Evolutionary conservation across 768 basidiomycete genomes (phyloP), one percentile per base, ranked within the genome.

Genomic region (Tylopilus cervinicoccineus): DNA sequence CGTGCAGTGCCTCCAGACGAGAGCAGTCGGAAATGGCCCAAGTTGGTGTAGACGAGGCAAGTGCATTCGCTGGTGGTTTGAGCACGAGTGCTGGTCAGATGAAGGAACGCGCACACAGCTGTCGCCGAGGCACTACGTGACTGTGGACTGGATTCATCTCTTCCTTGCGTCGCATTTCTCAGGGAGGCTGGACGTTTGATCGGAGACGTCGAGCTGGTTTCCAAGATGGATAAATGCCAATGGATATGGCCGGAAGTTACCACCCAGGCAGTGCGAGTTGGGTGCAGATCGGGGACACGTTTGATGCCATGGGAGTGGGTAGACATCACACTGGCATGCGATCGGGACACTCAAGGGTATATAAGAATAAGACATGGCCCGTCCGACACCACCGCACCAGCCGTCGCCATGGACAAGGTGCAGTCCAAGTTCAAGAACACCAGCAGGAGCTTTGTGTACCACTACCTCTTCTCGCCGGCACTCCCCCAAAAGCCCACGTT

Each of bases 401-500:
- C 29, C 28, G 14, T 46, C 38, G 34, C 44, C 50, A 68, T 68
- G 59, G 65, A 63, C 42, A 56, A 46, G 19, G 28, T 64, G 13
- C 43, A 54, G 13, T 57, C 63, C 2, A 59, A 54, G n/a, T 70
- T 68, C 63, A 72, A 69, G 55, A 59, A 49, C n/a, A 69, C 69
- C 31, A 54, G 45, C 20, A 64, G 72, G 22, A 65, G 64, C 4
- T 47, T 73, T 33, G 62, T 46, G 19, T 74, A 76, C 33, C 64
- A 67, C 57, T 73, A 72, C 44, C 66, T 64, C 32, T 60, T 61
- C 36, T 57, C 65, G 2, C 45, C 50, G 19, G 58, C 64, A 2
- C 47, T 55, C 23, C 54, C 48, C 2, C 47, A 51, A 42, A 69
- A 68, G 37, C 70, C 66, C 1, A 75, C 72, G 20, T 61, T 78